Evolutionary conservation across 2,329 filamentous ascomycete genomes (phyloP), one percentile per base, ranked within the genome.

Genomic region (Epicoccum sorghinum): DNA sequence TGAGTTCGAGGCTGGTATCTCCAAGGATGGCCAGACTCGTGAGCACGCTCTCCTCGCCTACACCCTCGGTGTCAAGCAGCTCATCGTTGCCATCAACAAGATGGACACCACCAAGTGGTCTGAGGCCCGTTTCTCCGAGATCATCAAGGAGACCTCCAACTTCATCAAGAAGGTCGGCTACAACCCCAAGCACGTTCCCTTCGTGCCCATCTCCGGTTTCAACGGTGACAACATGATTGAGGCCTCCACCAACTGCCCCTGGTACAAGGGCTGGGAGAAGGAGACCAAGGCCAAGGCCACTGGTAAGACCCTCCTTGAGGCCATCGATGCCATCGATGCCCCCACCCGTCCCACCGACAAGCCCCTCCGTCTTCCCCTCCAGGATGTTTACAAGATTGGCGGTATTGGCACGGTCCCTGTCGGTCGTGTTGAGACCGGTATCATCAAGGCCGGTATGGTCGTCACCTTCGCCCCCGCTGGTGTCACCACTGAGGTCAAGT

Each of bases 1-100:
- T 97, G 95, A 99, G 89, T 99, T 99, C 89, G 95, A 99, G 89
- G 95, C 95, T 89, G 95, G 95, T 98, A 99, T 99, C 90, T 98
- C 95, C 89, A 99, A 99, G 91, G 95, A 98, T 91, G 95, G 95
- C 82, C 95, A 99, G 91, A 99, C 95, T 75, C 95, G 95, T 91
- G 95, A 99, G 92, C 95, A 99, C 91, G 95, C 95, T 83, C 91
- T 99, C 76, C 93, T 99, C 78, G 93, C 95, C 82, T 98, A 95
- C 91, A 98, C 95, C 82, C 91, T 99, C 64, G 95, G 95, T 95
- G 95, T 99, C 78, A 93, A 91, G 87, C 93, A 99, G 88, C 91
- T 99, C 86, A 98, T 99, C 78, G 93, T 98, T 75, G 95, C 95
- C 84, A 96, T 98, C 89, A 99, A 99, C 93, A 99, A 99, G 92